A percentile compares a stretch with the other conserved stretches of the same genome.
phyloP scores from a whole-genome alignment of 1,284 basidiomycete genomes.

The Pseudozyma pruni region DNA sequence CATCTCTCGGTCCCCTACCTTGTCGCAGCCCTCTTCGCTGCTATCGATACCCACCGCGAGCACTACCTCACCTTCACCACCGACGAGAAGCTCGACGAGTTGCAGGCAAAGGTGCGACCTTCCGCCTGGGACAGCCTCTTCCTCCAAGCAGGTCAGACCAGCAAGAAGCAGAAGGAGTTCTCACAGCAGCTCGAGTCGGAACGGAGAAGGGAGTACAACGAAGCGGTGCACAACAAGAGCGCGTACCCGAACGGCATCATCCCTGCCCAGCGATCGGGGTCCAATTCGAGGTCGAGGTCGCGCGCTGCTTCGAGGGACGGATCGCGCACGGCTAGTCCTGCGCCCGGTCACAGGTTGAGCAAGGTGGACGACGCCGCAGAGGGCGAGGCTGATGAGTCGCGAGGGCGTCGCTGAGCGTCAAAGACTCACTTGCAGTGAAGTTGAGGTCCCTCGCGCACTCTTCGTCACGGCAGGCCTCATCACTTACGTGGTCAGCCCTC shows the following conservation, averaged over 20 bases:
- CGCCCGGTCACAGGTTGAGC: slow-evolving; percentile 2
- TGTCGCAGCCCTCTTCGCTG: slow-evolving; percentile 34
- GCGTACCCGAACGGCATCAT: slow-evolving; percentile 37
- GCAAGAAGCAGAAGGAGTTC: slow-evolving; percentile 47
- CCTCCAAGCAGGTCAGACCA: slow-evolving; percentile 40
- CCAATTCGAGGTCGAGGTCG: slow-evolving; percentile 9
- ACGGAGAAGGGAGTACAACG: slow-evolving; percentile 33
- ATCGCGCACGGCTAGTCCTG: slow-evolving; percentile 29
- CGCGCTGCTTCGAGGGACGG: slow-evolving; percentile 12
- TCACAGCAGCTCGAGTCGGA: slow-evolving; percentile 41
- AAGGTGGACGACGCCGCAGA: slow-evolving; percentile 14
- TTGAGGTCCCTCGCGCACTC: too few species aligned
- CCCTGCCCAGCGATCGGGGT: slow-evolving; percentile 23
- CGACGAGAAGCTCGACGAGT: slow-evolving; percentile 78
- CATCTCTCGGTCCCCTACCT: slow-evolving; percentile 26
- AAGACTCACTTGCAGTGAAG: too few species aligned
- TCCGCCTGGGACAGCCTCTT: slow-evolving; percentile 49
- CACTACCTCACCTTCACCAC: slow-evolving; percentile 73
- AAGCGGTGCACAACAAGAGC: slow-evolving; percentile 36
- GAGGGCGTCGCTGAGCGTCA: slow-evolving; percentile 38
- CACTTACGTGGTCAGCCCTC: too few species aligned
- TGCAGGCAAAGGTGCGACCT: slow-evolving; percentile 68
- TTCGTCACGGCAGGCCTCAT: too few species aligned
- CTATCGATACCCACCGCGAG: slow-evolving; percentile 46
- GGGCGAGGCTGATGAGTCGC: neutral